Base-by-base conservation (phyloP, 805 yeast species). In the Tetrapisispora nanseiensis region DNA sequence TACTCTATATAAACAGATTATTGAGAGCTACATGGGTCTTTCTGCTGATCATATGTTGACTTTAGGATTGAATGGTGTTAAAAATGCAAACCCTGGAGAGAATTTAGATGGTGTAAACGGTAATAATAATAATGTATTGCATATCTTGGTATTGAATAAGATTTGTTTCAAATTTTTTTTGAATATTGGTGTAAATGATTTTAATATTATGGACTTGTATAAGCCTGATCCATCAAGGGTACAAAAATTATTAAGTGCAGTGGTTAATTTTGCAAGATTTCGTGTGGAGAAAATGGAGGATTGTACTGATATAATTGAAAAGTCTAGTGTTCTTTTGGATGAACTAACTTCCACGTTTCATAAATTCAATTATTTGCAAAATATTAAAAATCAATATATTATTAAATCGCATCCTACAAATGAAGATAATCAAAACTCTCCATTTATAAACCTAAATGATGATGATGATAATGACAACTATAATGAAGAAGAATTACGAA, bases 181-280 rank as follows among this genome's bases (percentile, higher is more conserved):
- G 35, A 79, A 74, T 44, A 80, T 90, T 55, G 95, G 95, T 0
- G 74, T 87, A 2, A 70, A 75, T 44, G 95, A 87, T 59, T 83
- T 86, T 55, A 74, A 78, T 33, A 67, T 86, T 39, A 69, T 75
- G 64, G 96, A 87, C 63, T 66, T 87, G 24, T 68, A 75, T 45
- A 78, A 77, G 49, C 96, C 96, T 0, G 95, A 86, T n/a, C 67
- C 83, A 0, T 62, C 59, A 30, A 67, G 95, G 44, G 69, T 76
- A 1, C 66, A 78, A 47, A 66, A 90, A 37, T 69, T 86, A 18
- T 61, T 86, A 22, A 85, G 95, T 56, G 92, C 92, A 1, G 78
- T 86, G 39, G 82, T 86, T 19, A 87, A 87, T 57, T 87, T 76
- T 68, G 94, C 94, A 1, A 66, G 90, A 43, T 86, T 83, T 54